Percentiles rank a stretch among this genome's conserved stretches.
Evolutionary conservation across 2,329 filamentous ascomycete genomes (phyloP).

Genomic region (Thelonectria discophora): DNA sequence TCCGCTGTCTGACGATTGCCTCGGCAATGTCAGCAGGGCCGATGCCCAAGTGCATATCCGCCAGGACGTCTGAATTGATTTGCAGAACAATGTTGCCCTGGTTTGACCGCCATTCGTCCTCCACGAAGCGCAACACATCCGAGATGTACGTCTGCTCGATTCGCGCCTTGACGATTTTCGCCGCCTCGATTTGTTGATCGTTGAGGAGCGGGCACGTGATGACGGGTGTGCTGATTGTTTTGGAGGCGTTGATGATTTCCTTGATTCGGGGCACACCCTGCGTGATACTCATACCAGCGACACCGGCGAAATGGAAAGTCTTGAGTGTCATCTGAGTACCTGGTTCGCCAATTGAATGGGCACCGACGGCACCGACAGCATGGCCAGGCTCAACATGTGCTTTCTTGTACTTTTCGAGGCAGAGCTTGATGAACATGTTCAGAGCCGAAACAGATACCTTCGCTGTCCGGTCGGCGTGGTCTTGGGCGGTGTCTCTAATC

Average conservation of each 20-base stretch:
- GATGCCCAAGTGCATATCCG: slow-evolving; percentile 84
- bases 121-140: slow-evolving; percentile 81
- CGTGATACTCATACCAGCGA: slow-evolving; percentile 99
- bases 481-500: slow-evolving; percentile 43
- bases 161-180: slow-evolving; percentile 89
- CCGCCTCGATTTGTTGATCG: slow-evolving; percentile 76
- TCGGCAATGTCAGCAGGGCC: slow-evolving; percentile 75
- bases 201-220: slow-evolving; percentile 88
- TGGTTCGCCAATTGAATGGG: slow-evolving; percentile 97
- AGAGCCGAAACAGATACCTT: slow-evolving; percentile 84
- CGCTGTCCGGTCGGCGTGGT: slow-evolving; percentile 74
- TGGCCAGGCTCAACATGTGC: slow-evolving; percentile 94
- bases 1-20: slow-evolving; percentile 82
- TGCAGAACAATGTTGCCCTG: slow-evolving; percentile 81
- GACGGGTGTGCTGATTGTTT: slow-evolving; percentile 91
- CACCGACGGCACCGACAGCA: slow-evolving; percentile 93
- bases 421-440: slow-evolving; percentile 79
- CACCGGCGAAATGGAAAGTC: slow-evolving; percentile 99
- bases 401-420: slow-evolving; percentile 88
- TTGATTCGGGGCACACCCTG: slow-evolving; percentile 99
- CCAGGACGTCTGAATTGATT: slow-evolving; percentile 81
- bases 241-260: slow-evolving; percentile 99
- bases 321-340: slow-evolving; percentile 99
- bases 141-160: slow-evolving; percentile 94
- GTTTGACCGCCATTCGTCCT: slow-evolving; percentile 86